A percentile compares a stretch with the other conserved stretches of the same genome.
Conservation (phyloP, 306 rosid genomes). For the Sphenostylis stenocarpa region DNA sequence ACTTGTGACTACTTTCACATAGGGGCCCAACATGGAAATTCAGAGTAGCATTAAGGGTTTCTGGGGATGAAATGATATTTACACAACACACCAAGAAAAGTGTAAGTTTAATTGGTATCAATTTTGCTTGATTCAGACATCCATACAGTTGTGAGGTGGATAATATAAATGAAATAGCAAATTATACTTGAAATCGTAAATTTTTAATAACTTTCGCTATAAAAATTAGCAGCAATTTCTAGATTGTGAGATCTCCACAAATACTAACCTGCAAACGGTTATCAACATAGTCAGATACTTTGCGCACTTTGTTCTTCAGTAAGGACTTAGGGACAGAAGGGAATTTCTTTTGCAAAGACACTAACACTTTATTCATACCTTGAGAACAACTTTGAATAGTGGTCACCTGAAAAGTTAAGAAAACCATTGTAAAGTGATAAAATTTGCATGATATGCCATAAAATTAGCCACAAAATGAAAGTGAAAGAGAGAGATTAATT, state of each 20-base stretch:
- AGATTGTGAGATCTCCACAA: slow-evolving; percentile 19
- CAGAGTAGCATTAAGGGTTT: neutral
- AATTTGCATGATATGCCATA: slow-evolving; percentile 20
- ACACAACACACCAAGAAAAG: neutral
- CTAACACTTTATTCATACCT: slow-evolving; percentile 69
- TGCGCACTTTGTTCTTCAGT: slow-evolving; percentile 78
- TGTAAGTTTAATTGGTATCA: neutral
- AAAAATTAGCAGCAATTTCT: slow-evolving; percentile 22
- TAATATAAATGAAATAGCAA: neutral
- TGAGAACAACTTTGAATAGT: slow-evolving; percentile 73
- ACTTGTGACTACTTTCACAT: neutral
- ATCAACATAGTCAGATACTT: slow-evolving; percentile 75
- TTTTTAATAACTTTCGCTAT: slow-evolving; percentile 18
- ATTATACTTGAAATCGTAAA: neutral
- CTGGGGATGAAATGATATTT: neutral
- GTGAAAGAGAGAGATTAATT: slow-evolving; percentile 15
- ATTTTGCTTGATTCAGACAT: neutral
- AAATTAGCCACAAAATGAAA: slow-evolving; percentile 22
- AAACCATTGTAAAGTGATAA: slow-evolving; percentile 19
- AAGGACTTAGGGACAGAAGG: slow-evolving; percentile 68
- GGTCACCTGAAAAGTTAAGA: slow-evolving; percentile 59
- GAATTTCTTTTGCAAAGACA: slow-evolving; percentile 70
- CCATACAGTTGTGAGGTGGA: neutral
- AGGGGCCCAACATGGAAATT: slow-evolving; percentile 5
- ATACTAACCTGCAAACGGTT: slow-evolving; percentile 81